Base-by-base conservation (phyloP, 352 stramenopile genomes). In the Plasmopara viticola region DNA sequence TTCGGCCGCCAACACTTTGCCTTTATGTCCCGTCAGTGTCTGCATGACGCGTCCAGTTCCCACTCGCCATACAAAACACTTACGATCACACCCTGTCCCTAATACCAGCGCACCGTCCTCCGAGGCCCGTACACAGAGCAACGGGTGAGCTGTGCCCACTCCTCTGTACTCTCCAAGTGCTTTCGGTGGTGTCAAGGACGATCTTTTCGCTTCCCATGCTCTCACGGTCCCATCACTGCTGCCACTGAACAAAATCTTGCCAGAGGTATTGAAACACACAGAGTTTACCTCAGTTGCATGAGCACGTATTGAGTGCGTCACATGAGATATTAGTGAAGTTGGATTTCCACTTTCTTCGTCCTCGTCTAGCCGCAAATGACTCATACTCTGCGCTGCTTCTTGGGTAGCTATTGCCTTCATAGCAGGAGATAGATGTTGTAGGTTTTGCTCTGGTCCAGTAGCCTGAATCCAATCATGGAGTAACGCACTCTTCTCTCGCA, bases 201-300 rank as follows among this genome's bases (percentile, higher is more conserved):
- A 74, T 3, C 72, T 68, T 6, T 78, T 54, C 2, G 75, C 68
- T 47, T 89, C 82, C 82, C 82, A 93, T 15, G 82, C 82, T 20
- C 82, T 66, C 48, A 93, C 80, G 0, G 82, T 93, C 42, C 82
- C 82, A 43, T 93, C 82, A 49, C 82, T 93, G 38, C 79, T 90
- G 30, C 76, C 82, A 51, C 73, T 88, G 55, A 93, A 93, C 9
- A 89, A 56, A 29, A 90, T 78, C 65, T 90, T 89, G 13, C 77
- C 82, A 14, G 77, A 89, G 5, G 75, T 82, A 52, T 88, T 93
- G 43, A 90, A 93, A 46, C 79, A 87, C 9, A 93, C 76, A 31
- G 77, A 89, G 53, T 93, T 93, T 15, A 88, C 82, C 52, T 93
- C 82, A 1, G 79, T 93, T 10, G 82, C 82, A 49, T 93, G 82